Conservation (phyloP, 345 rosid genomes). For the Balakata baccata region DNA sequence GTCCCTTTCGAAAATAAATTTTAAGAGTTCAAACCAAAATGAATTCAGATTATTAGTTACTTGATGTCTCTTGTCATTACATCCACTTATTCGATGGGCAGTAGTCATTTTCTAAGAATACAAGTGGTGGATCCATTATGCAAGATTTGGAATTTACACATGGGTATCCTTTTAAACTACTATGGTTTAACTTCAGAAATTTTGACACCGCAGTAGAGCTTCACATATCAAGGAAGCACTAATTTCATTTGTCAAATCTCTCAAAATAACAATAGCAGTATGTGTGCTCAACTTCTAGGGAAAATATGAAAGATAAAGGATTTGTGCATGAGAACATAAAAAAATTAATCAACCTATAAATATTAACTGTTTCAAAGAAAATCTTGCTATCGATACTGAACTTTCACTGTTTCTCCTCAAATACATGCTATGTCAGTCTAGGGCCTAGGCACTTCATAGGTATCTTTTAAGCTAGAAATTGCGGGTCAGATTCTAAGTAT, state of each 20-base stretch:
- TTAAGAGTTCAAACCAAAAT: neutral
- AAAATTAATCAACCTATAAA: neutral
- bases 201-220: neutral
- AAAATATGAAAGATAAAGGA: neutral
- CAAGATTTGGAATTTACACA: neutral
- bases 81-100: neutral
- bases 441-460: neutral
- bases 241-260: neutral
- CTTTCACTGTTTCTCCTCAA: neutral
- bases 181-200: neutral
- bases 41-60: neutral
- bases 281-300: neutral
- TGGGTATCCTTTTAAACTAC: neutral
- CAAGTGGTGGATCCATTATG: neutral
- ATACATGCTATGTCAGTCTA: neutral
- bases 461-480: conserved; percentile 1
- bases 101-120: neutral
- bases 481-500: conserved; percentile 15
- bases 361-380: neutral
- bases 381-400: neutral
- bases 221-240: neutral
- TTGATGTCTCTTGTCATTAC: too few species aligned
- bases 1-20: neutral
- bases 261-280: neutral
- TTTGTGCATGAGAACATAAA: neutral